phyloP scores from a whole-genome alignment of 371 early-diverging fungal genomes.

The Haplosporangium sp. region DNA sequence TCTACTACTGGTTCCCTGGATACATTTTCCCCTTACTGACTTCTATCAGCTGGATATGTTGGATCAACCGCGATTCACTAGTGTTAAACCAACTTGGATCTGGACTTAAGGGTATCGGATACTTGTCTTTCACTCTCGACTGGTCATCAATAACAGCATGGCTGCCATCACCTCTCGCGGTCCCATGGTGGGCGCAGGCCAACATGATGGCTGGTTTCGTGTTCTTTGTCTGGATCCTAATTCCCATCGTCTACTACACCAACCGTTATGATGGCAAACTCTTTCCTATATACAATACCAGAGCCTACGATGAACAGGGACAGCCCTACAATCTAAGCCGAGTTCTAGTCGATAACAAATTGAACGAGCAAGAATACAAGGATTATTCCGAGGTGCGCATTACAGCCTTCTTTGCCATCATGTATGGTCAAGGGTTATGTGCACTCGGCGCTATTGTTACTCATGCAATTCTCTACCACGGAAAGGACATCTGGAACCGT shows the following conservation, averaged over 20 bases:
- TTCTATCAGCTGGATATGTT: conserved; percentile 81
- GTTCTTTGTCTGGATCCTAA: conserved; percentile 80
- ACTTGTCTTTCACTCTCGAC: conserved; percentile 77
- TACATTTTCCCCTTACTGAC: conserved; percentile 79
- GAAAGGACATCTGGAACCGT: conserved; percentile 59
- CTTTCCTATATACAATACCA: conserved; percentile 74
- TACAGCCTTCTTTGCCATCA: conserved; percentile 72
- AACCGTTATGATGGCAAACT: conserved; percentile 74
- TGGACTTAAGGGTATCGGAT: conserved; percentile 73
- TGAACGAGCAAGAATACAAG: conserved; percentile 63
- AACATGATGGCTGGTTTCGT: conserved; percentile 78
- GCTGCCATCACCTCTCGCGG: conserved; percentile 77
- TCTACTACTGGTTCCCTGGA: conserved; percentile 85
- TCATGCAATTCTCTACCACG: conserved; percentile 67
- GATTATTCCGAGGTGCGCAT: conserved; percentile 75
- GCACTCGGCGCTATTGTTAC: conserved; percentile 68
- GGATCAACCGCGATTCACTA: conserved; percentile 70
- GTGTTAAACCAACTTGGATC: conserved; percentile 72
- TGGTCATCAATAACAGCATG: conserved; percentile 80
- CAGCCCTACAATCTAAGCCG: conserved; percentile 62
- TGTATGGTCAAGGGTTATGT: conserved; percentile 74
- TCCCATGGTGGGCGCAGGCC: conserved; percentile 79
- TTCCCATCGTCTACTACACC: conserved; percentile 76
- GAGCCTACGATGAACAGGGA: conserved; percentile 62
- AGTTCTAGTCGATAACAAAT: conserved; percentile 61